A percentile compares a stretch with the other conserved stretches of the same genome.
These are phyloP conservation scores for Colletotrichum endophyticum DNA, from an alignment of 2,329 filamentous ascomycete genomes.

Conservation along the genomic window DNA sequence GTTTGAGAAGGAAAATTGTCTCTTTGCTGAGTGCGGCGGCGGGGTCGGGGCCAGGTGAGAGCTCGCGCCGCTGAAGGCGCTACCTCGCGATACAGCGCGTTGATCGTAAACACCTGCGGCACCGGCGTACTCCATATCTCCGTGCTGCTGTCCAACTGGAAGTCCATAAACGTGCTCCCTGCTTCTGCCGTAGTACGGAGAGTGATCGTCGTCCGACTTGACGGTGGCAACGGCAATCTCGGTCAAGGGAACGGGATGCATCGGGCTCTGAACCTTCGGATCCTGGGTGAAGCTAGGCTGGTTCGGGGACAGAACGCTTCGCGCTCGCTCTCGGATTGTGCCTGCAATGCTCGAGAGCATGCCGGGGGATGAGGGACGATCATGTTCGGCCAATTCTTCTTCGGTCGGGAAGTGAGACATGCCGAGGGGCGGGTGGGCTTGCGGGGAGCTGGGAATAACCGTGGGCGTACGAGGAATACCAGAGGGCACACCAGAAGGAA, in stretches of 20 bases:
- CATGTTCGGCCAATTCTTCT: constrained; percentile 62
- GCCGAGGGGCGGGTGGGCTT: constrained; percentile 75
- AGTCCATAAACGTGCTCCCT: constrained; percentile 50
- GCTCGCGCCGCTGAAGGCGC: constrained; percentile 45
- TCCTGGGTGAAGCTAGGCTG: constrained; percentile 44
- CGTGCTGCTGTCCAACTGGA: constrained; percentile 45
- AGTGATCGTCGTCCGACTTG: constrained; percentile 47
- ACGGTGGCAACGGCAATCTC: constrained; percentile 60
- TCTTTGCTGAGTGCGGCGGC: constrained; percentile 65
- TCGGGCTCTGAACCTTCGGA: constrained; percentile 54
- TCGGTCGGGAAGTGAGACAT: constrained; percentile 84
- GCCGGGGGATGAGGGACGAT: constrained; percentile 50
- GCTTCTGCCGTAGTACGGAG: constrained; percentile 41
- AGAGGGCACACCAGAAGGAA: constrained; percentile 24
- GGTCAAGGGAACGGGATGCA: constrained; percentile 67
- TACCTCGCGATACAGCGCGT: constrained; percentile 40
- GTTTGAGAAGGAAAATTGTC: constrained; percentile 93
- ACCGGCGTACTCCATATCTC: constrained; percentile 54
- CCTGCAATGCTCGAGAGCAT: constrained; percentile 63
- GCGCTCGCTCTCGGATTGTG: constrained; percentile 54
- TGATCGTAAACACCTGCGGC: constrained; percentile 43
- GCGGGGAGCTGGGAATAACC: constrained; percentile 7
- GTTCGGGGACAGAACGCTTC: constrained; percentile 42
- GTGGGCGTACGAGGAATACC: constrained; percentile 29
- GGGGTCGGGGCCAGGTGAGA: constrained; percentile 60